phyloP scores from a whole-genome alignment of 768 basidiomycete genomes.

The Lentinula detonsa region DNA sequence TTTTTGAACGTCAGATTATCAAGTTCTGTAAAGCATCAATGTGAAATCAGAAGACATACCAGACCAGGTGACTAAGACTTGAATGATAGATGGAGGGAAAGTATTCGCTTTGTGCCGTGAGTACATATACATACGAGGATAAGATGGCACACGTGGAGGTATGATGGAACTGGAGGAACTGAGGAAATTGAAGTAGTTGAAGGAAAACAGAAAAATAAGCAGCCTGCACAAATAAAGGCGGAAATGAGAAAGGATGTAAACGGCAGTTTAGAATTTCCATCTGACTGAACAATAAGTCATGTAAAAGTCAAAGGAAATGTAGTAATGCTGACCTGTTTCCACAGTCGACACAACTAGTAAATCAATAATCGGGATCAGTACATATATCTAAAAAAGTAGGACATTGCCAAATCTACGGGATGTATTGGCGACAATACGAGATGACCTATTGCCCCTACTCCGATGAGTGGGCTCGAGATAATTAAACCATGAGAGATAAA shows the following conservation, averaged over 20 bases:
- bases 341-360: constrained; percentile 56
- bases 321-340: constrained; percentile 39
- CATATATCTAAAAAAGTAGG: not conserved
- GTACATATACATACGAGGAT: not conserved
- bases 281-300: constrained; percentile 19
- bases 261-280: constrained; percentile 47
- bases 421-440: constrained; percentile 13
- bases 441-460: constrained; percentile 30
- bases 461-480: constrained; percentile 23
- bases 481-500: constrained; percentile 17
- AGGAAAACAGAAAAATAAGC: not conserved
- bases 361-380: not conserved
- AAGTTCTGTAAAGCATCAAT: too few relatives aligned
- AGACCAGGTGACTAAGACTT: too few relatives aligned
- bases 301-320: not conserved
- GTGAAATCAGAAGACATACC: too few relatives aligned
- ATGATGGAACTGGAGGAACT: too few relatives aligned
- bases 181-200: too few relatives aligned
- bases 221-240: not conserved
- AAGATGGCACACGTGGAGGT: too few relatives aligned
- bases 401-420: constrained; percentile 12
- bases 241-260: not conserved
- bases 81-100: too few relatives aligned
- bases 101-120: too few relatives aligned
- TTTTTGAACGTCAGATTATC: too few relatives aligned